Evolutionary conservation across 371 early-diverging fungal species (phyloP).

Genomic region (Mortierella sp.): DNA sequence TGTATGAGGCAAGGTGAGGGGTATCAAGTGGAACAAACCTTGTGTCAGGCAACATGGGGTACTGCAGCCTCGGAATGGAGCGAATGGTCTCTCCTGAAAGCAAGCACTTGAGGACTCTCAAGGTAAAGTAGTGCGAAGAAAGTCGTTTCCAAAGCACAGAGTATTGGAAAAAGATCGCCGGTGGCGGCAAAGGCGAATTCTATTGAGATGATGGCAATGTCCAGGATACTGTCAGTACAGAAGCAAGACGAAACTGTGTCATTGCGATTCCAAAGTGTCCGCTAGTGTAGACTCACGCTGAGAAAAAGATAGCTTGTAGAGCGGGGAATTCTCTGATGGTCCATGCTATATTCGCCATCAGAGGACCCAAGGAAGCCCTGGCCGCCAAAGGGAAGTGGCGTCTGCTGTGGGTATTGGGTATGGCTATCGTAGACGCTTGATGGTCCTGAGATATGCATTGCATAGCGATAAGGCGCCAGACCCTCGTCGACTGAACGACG

Average conservation of each 20-base stretch:
- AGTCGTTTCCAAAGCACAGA: slow-evolving; percentile 72
- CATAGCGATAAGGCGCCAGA: neutral
- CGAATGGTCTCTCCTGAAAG: slow-evolving; percentile 74
- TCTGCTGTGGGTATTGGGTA: slow-evolving; percentile 12
- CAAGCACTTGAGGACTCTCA: slow-evolving; percentile 68
- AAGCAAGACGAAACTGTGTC: neutral
- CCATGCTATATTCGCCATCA: neutral
- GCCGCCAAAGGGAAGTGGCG: neutral
- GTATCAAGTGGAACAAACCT: slow-evolving; percentile 47
- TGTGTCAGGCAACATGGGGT: slow-evolving; percentile 73
- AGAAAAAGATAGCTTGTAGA: slow-evolving; percentile 49
- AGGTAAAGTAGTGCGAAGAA: slow-evolving; percentile 72
- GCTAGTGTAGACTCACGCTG: slow-evolving; percentile 23
- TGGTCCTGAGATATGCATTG: neutral
- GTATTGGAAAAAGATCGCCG: slow-evolving; percentile 75
- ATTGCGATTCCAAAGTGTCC: neutral
- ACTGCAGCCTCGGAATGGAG: slow-evolving; percentile 71
- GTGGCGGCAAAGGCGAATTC: slow-evolving; percentile 71
- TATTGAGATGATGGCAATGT: slow-evolving; percentile 19
- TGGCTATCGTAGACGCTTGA: neutral
- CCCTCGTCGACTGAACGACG: neutral
- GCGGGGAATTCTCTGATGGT: slow-evolving; percentile 22
- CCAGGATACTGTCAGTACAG: neutral
- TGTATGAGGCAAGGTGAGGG: neutral
- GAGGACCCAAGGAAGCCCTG: slow-evolving; percentile 2